These are phyloP conservation scores for Pythium grandisporangium DNA, from an alignment of 352 stramenopile genomes.

Conservation along the genomic window DNA sequence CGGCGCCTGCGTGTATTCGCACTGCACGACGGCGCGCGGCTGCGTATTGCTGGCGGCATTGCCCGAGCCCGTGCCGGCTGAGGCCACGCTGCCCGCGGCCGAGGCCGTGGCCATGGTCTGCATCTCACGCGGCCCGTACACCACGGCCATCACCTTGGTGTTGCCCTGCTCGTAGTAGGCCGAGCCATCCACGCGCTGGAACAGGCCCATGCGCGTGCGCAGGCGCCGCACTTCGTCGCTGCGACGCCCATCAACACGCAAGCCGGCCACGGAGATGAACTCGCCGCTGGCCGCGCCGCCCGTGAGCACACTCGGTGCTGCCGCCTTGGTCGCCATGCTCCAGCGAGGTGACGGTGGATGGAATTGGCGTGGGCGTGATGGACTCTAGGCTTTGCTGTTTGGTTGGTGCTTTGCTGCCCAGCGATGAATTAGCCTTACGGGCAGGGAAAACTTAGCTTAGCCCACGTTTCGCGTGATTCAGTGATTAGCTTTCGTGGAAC, in stretches of 20 bases:
- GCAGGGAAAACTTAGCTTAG: no score
- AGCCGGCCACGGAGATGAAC: conserved; percentile 75
- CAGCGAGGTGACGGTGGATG: no score
- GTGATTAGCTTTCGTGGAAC: no score
- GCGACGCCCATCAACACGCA: conserved; percentile 78
- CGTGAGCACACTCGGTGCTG: conserved; percentile 39
- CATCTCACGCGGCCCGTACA: conserved; percentile 83
- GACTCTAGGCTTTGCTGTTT: no score
- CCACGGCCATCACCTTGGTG: conserved; percentile 84
- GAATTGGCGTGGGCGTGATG: no score
- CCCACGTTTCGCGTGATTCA: no score
- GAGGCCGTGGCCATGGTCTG: conserved; percentile 23
- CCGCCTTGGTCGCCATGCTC: conserved; percentile 55
- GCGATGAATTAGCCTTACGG: no score
- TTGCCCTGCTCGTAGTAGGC: conserved; percentile 85
- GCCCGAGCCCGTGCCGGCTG: conserved; percentile 45
- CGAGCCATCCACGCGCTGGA: conserved; percentile 82
- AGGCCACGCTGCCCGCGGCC: conserved; percentile 20
- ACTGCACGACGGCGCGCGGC: conserved; percentile 62
- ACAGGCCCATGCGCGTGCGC: conserved; percentile 74
- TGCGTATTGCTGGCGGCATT: conserved; percentile 64
- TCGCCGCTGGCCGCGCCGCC: conserved; percentile 49
- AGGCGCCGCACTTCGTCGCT: conserved; percentile 80
- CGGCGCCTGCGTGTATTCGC: conserved; percentile 83
- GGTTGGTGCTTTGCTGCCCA: no score